Evolutionary conservation across 352 stramenopile genomes (phyloP).

Genomic region (Phytophthora melonis): DNA sequence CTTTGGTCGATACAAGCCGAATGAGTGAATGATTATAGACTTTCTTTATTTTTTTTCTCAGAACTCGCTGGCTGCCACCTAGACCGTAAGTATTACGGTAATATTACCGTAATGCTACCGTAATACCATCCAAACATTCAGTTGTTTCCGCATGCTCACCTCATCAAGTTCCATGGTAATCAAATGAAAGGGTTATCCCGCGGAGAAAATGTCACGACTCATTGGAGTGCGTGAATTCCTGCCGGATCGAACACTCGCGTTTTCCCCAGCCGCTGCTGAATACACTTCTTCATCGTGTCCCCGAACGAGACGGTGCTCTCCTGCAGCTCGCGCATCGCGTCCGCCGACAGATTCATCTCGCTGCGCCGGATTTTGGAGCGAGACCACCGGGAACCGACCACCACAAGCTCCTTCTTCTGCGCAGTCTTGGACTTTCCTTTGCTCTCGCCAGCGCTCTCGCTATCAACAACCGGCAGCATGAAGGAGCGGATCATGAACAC

Average conservation of each 20-base stretch:
- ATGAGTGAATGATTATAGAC: too few relatives aligned
- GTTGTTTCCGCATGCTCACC: too few relatives aligned
- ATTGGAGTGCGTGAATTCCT: not conserved
- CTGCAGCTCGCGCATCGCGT: constrained; percentile 25
- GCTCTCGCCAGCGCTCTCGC: not conserved
- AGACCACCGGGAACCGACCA: constrained; percentile 37
- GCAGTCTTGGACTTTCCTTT: not conserved
- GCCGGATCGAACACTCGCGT: not conserved
- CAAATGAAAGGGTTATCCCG: not conserved
- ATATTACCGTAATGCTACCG: too few relatives aligned
- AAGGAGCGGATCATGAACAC: constrained; percentile 37
- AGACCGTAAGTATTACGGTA: too few relatives aligned
- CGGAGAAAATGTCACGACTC: not conserved
- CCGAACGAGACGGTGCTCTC: constrained; percentile 35
- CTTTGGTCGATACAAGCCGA: too few relatives aligned
- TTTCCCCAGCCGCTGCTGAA: constrained; percentile 26
- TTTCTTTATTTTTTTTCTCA: too few relatives aligned
- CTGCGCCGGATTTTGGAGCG: constrained; percentile 30
- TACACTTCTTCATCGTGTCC: constrained; percentile 40
- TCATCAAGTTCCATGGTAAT: not conserved
- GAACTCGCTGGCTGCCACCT: too few relatives aligned
- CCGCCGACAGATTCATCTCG: constrained; percentile 20
- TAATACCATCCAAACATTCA: too few relatives aligned
- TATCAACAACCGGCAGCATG: not conserved
- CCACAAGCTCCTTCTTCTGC: constrained; percentile 26